Conservation (phyloP, 192 early-diverging fungal species). For the Podila clonocystis region DNA sequence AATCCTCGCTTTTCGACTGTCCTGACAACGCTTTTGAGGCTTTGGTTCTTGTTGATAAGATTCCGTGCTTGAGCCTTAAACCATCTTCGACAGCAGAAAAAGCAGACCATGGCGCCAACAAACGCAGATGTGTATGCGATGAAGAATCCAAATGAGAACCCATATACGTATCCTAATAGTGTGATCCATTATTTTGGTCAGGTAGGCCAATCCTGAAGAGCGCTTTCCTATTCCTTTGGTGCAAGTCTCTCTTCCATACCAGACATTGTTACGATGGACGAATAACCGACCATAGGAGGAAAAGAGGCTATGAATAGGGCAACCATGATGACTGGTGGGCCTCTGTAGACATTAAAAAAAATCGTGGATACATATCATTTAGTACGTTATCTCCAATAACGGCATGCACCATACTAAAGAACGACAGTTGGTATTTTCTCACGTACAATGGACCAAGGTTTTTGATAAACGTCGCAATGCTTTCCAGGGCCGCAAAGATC, state of each 20-base stretch:
- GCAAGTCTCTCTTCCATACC: slow-evolving; percentile 20
- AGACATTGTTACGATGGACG: slow-evolving; percentile 68
- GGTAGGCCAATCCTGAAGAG: neutral
- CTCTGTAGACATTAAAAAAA: slow-evolving; percentile 40
- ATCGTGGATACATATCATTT: neutral
- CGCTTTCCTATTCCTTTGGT: too few relatives aligned
- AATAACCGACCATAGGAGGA: slow-evolving; percentile 75
- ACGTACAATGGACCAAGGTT: slow-evolving; percentile 54
- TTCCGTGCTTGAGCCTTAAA: slow-evolving; percentile 54
- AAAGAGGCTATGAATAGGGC: slow-evolving; percentile 71
- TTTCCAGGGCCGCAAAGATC: slow-evolving; percentile 52
- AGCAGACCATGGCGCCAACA: slow-evolving; percentile 61
- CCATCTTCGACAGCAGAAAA: slow-evolving; percentile 59
- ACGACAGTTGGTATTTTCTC: too few relatives aligned
- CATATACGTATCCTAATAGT: slow-evolving; percentile 66
- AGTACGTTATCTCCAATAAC: neutral
- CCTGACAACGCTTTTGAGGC: slow-evolving; percentile 58
- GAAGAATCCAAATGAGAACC: slow-evolving; percentile 65
- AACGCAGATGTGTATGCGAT: slow-evolving; percentile 70
- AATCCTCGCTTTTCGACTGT: slow-evolving; percentile 72
- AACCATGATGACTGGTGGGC: slow-evolving; percentile 56
- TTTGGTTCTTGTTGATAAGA: slow-evolving; percentile 56
- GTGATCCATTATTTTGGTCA: neutral
- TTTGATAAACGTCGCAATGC: slow-evolving; percentile 45
- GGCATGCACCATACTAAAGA: neutral